These are phyloP conservation scores for Psilocybe azurescens DNA, from an alignment of 768 basidiomycete species.

Conservation along the genomic window DNA sequence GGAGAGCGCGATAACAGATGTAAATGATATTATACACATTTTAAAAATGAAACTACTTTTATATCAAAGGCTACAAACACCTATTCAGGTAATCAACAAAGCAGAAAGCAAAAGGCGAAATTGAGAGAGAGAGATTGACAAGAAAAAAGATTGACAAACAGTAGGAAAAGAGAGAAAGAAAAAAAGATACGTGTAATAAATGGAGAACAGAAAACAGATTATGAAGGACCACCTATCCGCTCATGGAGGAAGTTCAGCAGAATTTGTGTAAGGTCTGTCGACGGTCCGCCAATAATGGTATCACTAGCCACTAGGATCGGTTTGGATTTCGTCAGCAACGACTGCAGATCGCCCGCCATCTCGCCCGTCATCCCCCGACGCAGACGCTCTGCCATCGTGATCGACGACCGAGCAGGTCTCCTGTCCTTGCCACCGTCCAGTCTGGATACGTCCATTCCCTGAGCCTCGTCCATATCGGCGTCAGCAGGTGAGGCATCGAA, in stretches of 20 bases:
- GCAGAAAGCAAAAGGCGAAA: conserved; percentile 4
- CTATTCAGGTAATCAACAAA: conserved; percentile 10
- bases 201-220: conserved; percentile 20
- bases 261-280: conserved; percentile 64
- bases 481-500: conserved; percentile 51
- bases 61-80: conserved; percentile 6
- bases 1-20: neutral
- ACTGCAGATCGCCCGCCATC: conserved; percentile 74
- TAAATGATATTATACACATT: conserved; percentile 19
- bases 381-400: conserved; percentile 66
- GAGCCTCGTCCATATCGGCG: conserved; percentile 49
- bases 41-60: conserved; percentile 21
- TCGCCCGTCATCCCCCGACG: conserved; percentile 82
- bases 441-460: conserved; percentile 36
- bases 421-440: conserved; percentile 26
- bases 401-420: conserved; percentile 47
- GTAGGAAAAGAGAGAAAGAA: conserved; percentile 11
- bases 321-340: conserved; percentile 67
- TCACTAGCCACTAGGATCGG: conserved; percentile 67
- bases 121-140: conserved; percentile 6
- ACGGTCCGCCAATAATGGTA: conserved; percentile 46
- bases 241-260: conserved; percentile 70
- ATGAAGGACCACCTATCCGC: conserved; percentile 51
- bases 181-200: conserved; percentile 7
- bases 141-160: neutral